phyloP scores from a whole-genome alignment of 192 early-diverging fungal genomes.

The Backusella mclennaniae region DNA sequence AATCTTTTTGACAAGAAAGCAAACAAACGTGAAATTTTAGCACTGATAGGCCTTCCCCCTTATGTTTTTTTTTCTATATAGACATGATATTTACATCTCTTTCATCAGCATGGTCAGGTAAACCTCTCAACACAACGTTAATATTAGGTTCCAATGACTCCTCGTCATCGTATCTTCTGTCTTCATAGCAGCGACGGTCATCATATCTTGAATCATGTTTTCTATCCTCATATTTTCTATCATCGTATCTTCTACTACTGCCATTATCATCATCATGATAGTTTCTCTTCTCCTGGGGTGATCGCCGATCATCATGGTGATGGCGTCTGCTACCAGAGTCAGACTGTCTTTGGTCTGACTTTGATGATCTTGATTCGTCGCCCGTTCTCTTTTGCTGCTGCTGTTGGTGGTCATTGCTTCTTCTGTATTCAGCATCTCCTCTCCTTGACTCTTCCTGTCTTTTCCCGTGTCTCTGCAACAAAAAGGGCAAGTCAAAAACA shows the following conservation, averaged over 20 bases:
- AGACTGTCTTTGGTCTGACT: neutral
- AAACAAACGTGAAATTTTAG: neutral
- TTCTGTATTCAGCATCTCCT: neutral
- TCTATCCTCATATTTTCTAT: neutral
- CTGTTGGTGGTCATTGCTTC: neutral
- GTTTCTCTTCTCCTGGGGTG: neutral
- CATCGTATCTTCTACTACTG: neutral
- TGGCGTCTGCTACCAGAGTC: neutral
- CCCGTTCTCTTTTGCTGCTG: neutral
- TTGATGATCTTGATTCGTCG: neutral
- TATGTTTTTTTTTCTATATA: too few relatives aligned
- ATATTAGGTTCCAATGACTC: conserved; percentile 35
- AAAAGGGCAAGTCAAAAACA: neutral
- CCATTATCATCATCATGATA: neutral
- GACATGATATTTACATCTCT: conserved; percentile 28
- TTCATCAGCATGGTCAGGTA: conserved; percentile 29
- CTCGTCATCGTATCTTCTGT: conserved; percentile 14
- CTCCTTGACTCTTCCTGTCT: neutral
- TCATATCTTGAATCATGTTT: neutral
- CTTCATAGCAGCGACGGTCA: neutral
- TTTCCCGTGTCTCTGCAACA: neutral
- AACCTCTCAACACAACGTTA: conserved; percentile 35
- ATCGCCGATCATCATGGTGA: neutral
- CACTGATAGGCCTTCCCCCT: neutral
- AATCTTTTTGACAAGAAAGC: conserved; percentile 26